These are phyloP conservation scores for Heterobasidion irregulare DNA, from an alignment of 1,284 basidiomycete species.

Conservation along the genomic window DNA sequence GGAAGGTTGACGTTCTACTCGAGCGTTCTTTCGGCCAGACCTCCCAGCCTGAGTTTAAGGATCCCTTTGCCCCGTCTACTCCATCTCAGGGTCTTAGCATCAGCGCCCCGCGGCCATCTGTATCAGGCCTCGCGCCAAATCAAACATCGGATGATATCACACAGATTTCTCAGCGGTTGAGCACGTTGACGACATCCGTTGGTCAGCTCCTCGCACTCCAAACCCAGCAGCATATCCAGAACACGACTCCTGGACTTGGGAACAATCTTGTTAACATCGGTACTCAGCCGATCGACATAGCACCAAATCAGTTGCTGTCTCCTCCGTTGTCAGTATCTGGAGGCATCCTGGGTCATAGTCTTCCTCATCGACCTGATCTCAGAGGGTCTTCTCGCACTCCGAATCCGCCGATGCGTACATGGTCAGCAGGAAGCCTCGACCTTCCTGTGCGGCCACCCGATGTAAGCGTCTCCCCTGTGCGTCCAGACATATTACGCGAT, in stretches of 20 bases:
- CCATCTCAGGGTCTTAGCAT: constrained; percentile 23
- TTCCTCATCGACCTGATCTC: constrained; percentile 51
- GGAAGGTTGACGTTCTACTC: constrained; percentile 70
- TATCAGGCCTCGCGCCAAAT: constrained; percentile 24
- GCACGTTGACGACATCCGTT: constrained; percentile 79
- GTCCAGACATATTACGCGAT: constrained; percentile 36
- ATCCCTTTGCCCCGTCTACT: constrained; percentile 53
- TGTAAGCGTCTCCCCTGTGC: constrained; percentile 18
- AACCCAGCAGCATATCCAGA: constrained; percentile 54
- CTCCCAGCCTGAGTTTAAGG: constrained; percentile 64
- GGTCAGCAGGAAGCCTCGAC: constrained; percentile 74
- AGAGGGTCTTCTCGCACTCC: constrained; percentile 46
- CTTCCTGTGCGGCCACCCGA: constrained; percentile 51
- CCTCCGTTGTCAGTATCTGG: constrained; percentile 5
- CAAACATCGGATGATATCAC: constrained; percentile 60
- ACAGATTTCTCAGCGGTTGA: constrained; percentile 72
- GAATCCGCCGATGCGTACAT: constrained; percentile 67
- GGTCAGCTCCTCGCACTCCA: constrained; percentile 75
- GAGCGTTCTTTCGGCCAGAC: constrained; percentile 46
- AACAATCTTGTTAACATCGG: constrained; percentile 15
- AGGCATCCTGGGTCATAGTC: constrained; percentile 27
- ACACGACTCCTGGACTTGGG: constrained; percentile 26
- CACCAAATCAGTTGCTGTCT: constrained; percentile 11
- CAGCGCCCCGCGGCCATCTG: constrained; percentile 48
- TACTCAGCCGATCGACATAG: constrained; percentile 11